phyloP scores from a whole-genome alignment of 2,329 filamentous ascomycete species.

The Diplocarpon mali region DNA sequence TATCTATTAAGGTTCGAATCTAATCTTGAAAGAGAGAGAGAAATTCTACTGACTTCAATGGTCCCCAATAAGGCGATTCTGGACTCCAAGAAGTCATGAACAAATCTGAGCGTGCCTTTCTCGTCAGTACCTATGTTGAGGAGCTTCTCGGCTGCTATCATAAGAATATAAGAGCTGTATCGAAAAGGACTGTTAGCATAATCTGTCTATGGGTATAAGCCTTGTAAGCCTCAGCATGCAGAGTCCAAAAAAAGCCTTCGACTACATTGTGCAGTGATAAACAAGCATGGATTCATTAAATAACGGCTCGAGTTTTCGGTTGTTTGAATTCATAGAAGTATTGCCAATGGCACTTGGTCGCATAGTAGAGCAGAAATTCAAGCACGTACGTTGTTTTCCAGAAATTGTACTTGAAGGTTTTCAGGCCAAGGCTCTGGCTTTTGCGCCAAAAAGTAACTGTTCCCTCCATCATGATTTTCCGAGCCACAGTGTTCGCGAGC shows the following conservation, averaged over 20 bases:
- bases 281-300: too few relatives aligned
- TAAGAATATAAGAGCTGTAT: constrained; percentile 23
- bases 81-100: constrained; percentile 46
- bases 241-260: too few relatives aligned
- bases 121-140: constrained; percentile 18
- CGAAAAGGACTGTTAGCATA: not conserved
- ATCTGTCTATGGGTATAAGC: not conserved
- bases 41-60: constrained; percentile 19
- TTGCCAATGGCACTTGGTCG: not conserved
- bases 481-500: constrained; percentile 22
- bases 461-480: constrained; percentile 22
- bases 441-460: constrained; percentile 18
- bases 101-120: constrained; percentile 25
- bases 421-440: constrained; percentile 12
- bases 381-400: constrained; percentile 28
- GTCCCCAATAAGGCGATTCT: constrained; percentile 39
- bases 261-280: too few relatives aligned
- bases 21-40: too few relatives aligned
- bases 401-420: constrained; percentile 23
- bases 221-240: too few relatives aligned
- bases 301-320: not conserved
- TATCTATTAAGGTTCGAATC: not conserved
- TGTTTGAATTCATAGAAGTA: not conserved
- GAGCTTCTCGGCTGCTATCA: constrained; percentile 22
- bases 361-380: not conserved